Base-by-base conservation (phyloP, 805 yeast genomes). In the Zygotorulaspora chibaensis region DNA sequence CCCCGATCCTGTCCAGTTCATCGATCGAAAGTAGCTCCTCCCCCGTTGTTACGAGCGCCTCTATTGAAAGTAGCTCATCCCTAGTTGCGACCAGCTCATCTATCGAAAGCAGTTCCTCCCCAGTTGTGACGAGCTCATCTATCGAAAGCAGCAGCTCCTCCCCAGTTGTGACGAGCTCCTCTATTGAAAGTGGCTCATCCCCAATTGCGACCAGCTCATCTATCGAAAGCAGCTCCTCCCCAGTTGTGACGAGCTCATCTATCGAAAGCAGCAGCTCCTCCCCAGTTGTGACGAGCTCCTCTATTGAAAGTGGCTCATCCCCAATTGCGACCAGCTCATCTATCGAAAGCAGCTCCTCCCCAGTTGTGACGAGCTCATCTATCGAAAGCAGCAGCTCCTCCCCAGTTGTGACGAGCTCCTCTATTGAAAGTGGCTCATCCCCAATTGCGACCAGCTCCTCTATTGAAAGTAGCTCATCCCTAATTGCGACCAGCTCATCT, bases 171-270 rank as follows among this genome's bases (percentile, higher is more conserved):
- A 20, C 25, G 7, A 20, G 25, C 25, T 20, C 25, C 4, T 20
- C 25, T 5, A 20, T 4, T 7, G 25, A 20, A 20, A 20, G 25
- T 20, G 7, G 25, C 25, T 20, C 25, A n/a, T n/a, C n/a, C n/a
- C n/a, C n/a, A 4, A 20, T 7, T 20, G 25, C 7, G 4, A 20
- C 25, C 25, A 20, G 25, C 25, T 20, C 25, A 20, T 20, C 41
- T 11, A 40, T 42, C 12, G 35, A 31, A 15, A 31, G 43, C 8
- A 35, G 46, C n/a, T n/a, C n/a, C n/a, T n/a, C n/a, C n/a, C n/a
- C 39, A 2, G 20, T 38, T 11, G 8, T 18, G 18, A 8, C 29
- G 15, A 15, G 40, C 25, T 23, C 30, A 11, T 37, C 26, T 12
- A 37, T 18, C 29, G 27, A 12, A 15, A 30, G 27, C n/a, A 8